These are phyloP conservation scores for Nicotiana sylvestris DNA, from an alignment of 257 asterid genomes.

Conservation along the genomic window DNA sequence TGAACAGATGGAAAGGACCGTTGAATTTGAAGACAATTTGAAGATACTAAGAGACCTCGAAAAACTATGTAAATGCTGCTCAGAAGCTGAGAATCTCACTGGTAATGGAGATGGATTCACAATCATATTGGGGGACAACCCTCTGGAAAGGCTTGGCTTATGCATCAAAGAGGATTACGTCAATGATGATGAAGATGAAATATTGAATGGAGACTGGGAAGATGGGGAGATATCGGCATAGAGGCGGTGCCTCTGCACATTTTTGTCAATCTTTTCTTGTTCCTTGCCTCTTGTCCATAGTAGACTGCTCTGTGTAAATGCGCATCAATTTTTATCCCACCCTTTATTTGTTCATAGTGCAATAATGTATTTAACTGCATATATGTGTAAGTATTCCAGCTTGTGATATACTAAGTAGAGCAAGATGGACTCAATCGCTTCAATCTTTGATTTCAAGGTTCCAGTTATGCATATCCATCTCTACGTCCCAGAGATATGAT, in stretches of 20 bases:
- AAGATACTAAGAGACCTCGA: conserved; percentile 42
- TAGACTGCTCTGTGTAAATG: not conserved
- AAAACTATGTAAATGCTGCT: conserved; percentile 30
- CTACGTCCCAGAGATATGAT: too few relatives aligned
- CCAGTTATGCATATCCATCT: too few relatives aligned
- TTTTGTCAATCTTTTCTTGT: not conserved
- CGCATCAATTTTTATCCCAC: not conserved
- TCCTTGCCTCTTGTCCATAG: not conserved
- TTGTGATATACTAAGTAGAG: not conserved
- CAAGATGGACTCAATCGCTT: too few relatives aligned
- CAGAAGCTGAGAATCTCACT: conserved; percentile 7
- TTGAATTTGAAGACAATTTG: conserved; percentile 32
- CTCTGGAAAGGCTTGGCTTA: conserved; percentile 51
- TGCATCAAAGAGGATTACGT: conserved; percentile 34
- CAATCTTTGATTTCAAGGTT: too few relatives aligned
- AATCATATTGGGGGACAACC: conserved; percentile 15
- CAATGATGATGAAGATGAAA: conserved; percentile 25
- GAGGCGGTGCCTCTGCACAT: not conserved
- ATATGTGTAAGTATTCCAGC: not conserved
- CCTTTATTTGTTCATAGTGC: not conserved
- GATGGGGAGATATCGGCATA: conserved; percentile 56
- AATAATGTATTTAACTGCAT: conserved; percentile 5
- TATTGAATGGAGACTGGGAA: conserved; percentile 32
- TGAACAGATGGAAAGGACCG: conserved; percentile 48
- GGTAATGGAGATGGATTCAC: conserved; percentile 14